Evolutionary conservation across 2,329 filamentous ascomycete genomes (phyloP), one percentile per base, ranked within the genome.

Genomic region (Fusarium sp.): DNA sequence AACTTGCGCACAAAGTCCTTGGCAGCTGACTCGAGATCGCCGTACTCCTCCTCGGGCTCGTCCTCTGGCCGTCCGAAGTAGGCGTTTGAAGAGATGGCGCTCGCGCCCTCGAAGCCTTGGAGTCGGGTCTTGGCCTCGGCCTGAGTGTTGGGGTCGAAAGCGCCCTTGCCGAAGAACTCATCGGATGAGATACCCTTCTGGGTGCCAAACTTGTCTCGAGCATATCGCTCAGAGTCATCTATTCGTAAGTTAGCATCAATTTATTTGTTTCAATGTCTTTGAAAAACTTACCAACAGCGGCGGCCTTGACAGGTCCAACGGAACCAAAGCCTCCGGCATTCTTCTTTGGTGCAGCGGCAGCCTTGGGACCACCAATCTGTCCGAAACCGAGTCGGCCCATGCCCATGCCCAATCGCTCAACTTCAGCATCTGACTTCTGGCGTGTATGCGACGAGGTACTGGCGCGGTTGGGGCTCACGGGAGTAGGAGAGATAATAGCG

Each of bases 171-270:
- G 78, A 99, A 99, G 86, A 97, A 99, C 79, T 99, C 96, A 79
- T 99, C 96, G 1, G 95, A 98, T 1, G 94, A 98, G 72, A 99
- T 99, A 73, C 93, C 93, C 85, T 98, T 98, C 80, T 99, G 96
- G 43, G 81, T 82, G 64, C 95, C 95, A 76, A 99, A 99, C 81
- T 97, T 97, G 76, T 88, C 84, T 75, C 93, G 92, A 7, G 95
- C 94, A 77, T 93, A 97, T 76, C 89, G 90, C 75, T 98, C 90
- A 56, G 91, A 90, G 60, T 98, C 94, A 68, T 89, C 89, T 90
- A 62, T 24, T 36, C 6, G 18, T 5, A 11, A 6, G 43, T 75
- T 52, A 75, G 69, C 26, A 52, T 14, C 14, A 3, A 10, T 7
- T 26, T 17, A 28, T 15, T 13, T 6, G 7, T 15, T 24, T 33